These are phyloP conservation scores for Graphilbum sp. DNA, from an alignment of 2,329 filamentous ascomycete genomes.

Conservation along the genomic window DNA sequence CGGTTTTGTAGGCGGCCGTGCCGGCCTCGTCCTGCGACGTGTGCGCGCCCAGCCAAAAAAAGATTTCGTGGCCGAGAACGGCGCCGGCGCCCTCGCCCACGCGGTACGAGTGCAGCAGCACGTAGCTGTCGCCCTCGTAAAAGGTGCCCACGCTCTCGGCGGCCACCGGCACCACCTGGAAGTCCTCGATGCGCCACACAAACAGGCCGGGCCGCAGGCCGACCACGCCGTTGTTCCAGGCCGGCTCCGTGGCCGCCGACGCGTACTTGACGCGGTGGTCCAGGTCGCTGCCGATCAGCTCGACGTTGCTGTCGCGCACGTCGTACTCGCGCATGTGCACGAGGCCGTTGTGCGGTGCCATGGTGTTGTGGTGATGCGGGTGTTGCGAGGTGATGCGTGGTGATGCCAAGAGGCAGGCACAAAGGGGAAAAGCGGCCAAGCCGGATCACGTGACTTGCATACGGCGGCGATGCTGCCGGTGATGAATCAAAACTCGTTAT, in stretches of 20 bases:
- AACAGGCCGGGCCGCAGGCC: slow-evolving; percentile 36
- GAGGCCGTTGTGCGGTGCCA: slow-evolving; percentile 45
- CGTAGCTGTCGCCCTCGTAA: slow-evolving; percentile 53
- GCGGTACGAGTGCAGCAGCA: slow-evolving; percentile 40
- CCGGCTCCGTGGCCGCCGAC: slow-evolving; percentile 47
- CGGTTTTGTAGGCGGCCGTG: slow-evolving; percentile 53
- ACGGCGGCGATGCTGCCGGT: no score
- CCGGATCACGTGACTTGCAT: no score
- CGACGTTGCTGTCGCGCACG: slow-evolving; percentile 52
- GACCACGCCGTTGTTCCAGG: slow-evolving; percentile 44
- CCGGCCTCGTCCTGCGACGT: slow-evolving; percentile 54
- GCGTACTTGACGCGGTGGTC: slow-evolving; percentile 54
- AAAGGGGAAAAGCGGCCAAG: no score
- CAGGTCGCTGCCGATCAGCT: slow-evolving; percentile 45
- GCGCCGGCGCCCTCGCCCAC: slow-evolving; percentile 4
- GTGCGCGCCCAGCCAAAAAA: slow-evolving; percentile 52
- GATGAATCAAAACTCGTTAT: no score
- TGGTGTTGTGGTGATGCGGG: slow-evolving; percentile 15
- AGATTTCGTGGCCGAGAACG: slow-evolving; percentile 43
- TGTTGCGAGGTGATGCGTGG: neutral
- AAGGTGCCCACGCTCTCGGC: slow-evolving; percentile 40
- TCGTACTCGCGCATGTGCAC: slow-evolving; percentile 49
- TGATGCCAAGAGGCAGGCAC: no score
- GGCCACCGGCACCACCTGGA: slow-evolving; percentile 47
- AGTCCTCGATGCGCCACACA: slow-evolving; percentile 53